Percentiles rank a stretch among this genome's conserved stretches.
Conservation (phyloP, 148 eudicot species). For the Camellia granthamiana region DNA sequence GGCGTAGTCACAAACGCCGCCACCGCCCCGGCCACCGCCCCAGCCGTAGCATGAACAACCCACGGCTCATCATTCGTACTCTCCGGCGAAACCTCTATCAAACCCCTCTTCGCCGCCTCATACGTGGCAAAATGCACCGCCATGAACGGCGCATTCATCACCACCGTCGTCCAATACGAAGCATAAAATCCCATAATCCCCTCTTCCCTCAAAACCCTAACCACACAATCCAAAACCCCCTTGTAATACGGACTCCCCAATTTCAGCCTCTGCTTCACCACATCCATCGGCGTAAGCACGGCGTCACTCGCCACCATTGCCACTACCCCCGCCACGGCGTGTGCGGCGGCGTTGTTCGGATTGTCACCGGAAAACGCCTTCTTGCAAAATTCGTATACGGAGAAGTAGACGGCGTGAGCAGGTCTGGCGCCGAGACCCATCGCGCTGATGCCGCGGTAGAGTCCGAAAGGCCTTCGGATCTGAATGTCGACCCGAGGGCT, state of each 20-base stretch:
- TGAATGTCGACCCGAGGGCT: slow-evolving; percentile 54
- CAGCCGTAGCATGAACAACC: too few relatives aligned
- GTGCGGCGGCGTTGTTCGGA: slow-evolving; percentile 50
- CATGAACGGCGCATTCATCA: slow-evolving; percentile 90
- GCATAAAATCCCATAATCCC: slow-evolving; percentile 83
- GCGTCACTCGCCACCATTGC: slow-evolving; percentile 94
- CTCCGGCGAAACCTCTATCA: slow-evolving; percentile 57
- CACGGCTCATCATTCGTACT: slow-evolving; percentile 57
- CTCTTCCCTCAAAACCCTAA: slow-evolving; percentile 71
- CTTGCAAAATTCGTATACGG: slow-evolving; percentile 73
- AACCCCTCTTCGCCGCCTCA: slow-evolving; percentile 81
- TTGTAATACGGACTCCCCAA: slow-evolving; percentile 60
- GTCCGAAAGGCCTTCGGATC: slow-evolving; percentile 55
- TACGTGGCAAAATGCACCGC: slow-evolving; percentile 91
- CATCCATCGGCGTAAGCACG: slow-evolving; percentile 91
- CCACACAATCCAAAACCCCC: slow-evolving; percentile 74
- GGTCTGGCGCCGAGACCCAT: slow-evolving; percentile 98
- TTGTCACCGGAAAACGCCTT: slow-evolving; percentile 41
- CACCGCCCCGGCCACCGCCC: slow-evolving; percentile 91
- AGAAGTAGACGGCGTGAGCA: slow-evolving; percentile 90
- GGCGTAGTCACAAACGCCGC: slow-evolving; percentile 82
- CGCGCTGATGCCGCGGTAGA: slow-evolving; percentile 75
- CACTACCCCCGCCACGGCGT: slow-evolving; percentile 69
- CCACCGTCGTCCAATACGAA: slow-evolving; percentile 77
- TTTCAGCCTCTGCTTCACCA: slow-evolving; percentile 94